phyloP scores from a whole-genome alignment of 495 filamentous ascomycete species.

The Aspergillus sclerotiicarbonarius region DNA sequence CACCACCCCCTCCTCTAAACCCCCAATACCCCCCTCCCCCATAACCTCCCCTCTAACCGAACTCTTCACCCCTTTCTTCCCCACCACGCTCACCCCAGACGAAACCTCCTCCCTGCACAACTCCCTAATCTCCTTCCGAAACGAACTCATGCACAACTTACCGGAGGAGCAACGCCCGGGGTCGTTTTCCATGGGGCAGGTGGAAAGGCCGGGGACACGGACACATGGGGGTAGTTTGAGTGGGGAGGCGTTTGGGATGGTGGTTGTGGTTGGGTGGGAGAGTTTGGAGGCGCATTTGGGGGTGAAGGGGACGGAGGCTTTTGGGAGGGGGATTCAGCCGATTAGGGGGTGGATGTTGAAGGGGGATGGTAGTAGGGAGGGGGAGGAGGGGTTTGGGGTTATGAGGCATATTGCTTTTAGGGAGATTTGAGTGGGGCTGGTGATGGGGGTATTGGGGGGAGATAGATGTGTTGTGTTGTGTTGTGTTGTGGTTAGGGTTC shows the following conservation, averaged over 20 bases:
- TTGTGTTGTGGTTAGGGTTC: too few species aligned
- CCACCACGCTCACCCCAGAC: slow-evolving; percentile 22
- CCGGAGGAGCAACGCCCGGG: slow-evolving; percentile 31
- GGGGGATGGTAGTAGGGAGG: slow-evolving; percentile 36
- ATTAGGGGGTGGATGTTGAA: slow-evolving; percentile 37
- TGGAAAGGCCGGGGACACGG: slow-evolving; percentile 41
- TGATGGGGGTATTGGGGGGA: background rate
- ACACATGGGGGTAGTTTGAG: slow-evolving; percentile 32
- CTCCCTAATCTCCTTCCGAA: slow-evolving; percentile 34
- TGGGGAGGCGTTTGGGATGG: slow-evolving; percentile 36
- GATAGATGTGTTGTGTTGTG: background rate
- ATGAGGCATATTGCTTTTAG: slow-evolving; percentile 46
- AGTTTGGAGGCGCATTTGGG: slow-evolving; percentile 51
- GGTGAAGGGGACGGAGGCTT: slow-evolving; percentile 46
- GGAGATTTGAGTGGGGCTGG: slow-evolving; percentile 17
- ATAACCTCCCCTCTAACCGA: slow-evolving; percentile 36
- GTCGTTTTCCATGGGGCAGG: slow-evolving; percentile 45
- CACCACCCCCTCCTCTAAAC: background rate
- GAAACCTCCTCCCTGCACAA: slow-evolving; percentile 24
- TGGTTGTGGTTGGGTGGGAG: slow-evolving; percentile 53
- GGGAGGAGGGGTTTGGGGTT: slow-evolving; percentile 1
- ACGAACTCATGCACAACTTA: slow-evolving; percentile 29
- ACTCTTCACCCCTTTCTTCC: slow-evolving; percentile 33
- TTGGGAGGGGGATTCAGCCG: slow-evolving; percentile 37
- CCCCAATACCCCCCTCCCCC: slow-evolving; percentile 29